Evolutionary conservation across 345 rosid species (phyloP).

Genomic region (Eucalyptus brandiana): DNA sequence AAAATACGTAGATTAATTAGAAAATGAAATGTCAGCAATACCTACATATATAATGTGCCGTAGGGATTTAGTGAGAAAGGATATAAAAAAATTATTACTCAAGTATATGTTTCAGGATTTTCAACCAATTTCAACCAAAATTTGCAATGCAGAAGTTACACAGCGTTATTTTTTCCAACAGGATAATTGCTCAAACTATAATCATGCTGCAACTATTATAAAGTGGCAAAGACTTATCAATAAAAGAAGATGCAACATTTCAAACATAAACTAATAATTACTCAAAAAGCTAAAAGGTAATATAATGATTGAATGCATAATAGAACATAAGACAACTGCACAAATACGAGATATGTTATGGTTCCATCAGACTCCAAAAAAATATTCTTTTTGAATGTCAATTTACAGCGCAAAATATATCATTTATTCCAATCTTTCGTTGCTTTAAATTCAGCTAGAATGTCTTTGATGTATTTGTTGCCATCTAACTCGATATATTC

Average conservation of each 20-base stretch:
- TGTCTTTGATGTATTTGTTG: slow-evolving; percentile 82
- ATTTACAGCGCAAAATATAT: slow-evolving; percentile 73
- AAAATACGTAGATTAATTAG: too few species aligned
- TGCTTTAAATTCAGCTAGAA: slow-evolving; percentile 77
- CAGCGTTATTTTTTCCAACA: accelerated
- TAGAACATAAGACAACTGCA: slow-evolving; percentile 83
- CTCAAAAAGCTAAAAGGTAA: not conserved
- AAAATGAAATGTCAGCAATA: too few species aligned
- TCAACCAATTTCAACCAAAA: too few species aligned
- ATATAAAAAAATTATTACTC: too few species aligned
- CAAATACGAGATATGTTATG: slow-evolving; percentile 74
- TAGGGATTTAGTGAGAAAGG: too few species aligned
- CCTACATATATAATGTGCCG: too few species aligned
- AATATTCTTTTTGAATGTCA: slow-evolving; percentile 71
- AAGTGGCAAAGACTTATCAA: not conserved
- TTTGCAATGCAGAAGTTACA: too few species aligned
- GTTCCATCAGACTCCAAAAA: slow-evolving; percentile 90
- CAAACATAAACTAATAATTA: not conserved
- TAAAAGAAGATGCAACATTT: not conserved
- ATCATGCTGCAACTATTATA: slow-evolving; percentile 73
- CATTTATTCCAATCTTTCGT: slow-evolving; percentile 82
- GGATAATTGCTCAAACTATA: too few species aligned
- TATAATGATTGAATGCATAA: slow-evolving; percentile 19
- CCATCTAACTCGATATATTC: slow-evolving; percentile 86
- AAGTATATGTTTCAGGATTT: too few species aligned